These are phyloP conservation scores for Lonicera japonica DNA, from an alignment of 129 eudicot genomes.

Conservation along the genomic window DNA sequence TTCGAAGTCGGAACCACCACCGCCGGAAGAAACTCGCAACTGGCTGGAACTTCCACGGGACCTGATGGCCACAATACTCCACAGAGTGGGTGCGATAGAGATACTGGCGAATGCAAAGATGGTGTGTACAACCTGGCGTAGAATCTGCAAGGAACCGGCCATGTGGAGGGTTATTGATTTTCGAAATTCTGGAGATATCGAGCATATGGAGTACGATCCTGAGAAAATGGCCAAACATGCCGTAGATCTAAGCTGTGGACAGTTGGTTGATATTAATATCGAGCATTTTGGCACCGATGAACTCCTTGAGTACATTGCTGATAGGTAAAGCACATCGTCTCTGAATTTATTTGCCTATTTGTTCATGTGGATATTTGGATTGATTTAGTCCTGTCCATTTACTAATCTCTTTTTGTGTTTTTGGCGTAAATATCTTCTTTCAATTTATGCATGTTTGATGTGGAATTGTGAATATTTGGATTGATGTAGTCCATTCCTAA, in stretches of 20 bases:
- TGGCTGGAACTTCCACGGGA: constrained; percentile 35
- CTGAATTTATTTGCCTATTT: too few relatives aligned
- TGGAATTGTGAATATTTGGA: too few relatives aligned
- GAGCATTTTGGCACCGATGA: constrained; percentile 20
- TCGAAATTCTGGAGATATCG: not conserved
- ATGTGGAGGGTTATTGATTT: constrained; percentile 26
- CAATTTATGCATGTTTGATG: too few relatives aligned
- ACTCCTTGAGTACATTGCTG: constrained; percentile 23
- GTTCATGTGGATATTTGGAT: too few relatives aligned
- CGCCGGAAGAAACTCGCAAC: not conserved
- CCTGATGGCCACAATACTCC: constrained; percentile 13
- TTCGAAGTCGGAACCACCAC: not conserved
- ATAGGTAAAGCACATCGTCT: constrained; percentile 20
- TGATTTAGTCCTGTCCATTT: too few relatives aligned
- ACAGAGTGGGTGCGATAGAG: constrained; percentile 4
- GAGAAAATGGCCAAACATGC: constrained; percentile 26
- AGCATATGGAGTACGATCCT: constrained; percentile 1
- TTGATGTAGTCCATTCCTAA: too few relatives aligned
- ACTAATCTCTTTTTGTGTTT: too few relatives aligned
- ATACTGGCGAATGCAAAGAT: constrained; percentile 20
- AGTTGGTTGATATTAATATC: constrained; percentile 20
- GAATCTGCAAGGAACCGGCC: constrained; percentile 19
- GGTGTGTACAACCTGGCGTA: constrained; percentile 29
- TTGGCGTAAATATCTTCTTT: too few relatives aligned
- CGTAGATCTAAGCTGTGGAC: constrained; percentile 35